phyloP scores from a whole-genome alignment of 768 basidiomycete genomes.

The Termitomyces titanicus region DNA sequence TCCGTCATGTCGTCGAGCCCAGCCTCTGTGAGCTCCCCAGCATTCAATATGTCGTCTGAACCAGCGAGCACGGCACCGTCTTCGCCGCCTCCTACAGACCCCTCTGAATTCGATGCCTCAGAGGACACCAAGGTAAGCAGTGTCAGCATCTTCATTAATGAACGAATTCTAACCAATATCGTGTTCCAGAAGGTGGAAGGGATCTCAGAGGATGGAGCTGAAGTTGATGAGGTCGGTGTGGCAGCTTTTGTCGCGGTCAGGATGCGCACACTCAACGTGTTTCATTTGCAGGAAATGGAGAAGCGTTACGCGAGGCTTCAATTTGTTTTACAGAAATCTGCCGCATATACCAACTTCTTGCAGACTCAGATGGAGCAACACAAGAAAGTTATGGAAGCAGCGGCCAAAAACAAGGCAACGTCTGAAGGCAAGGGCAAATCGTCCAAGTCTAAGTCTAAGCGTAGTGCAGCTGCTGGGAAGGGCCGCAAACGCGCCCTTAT shows the following conservation, averaged over 20 bases:
- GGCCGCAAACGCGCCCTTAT: conserved; percentile 20
- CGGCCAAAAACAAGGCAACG: conserved; percentile 6
- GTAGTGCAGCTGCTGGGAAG: neutral
- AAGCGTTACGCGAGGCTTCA: conserved; percentile 52
- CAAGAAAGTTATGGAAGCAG: conserved; percentile 26
- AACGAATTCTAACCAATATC: neutral
- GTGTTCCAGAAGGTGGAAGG: conserved; percentile 1
- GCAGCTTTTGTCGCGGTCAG: neutral
- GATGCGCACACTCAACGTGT: neutral
- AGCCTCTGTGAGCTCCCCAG: conserved; percentile 11
- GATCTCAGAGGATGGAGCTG: conserved; percentile 1
- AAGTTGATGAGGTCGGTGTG: conserved; percentile 11
- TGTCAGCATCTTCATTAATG: neutral
- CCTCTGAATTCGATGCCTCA: conserved; percentile 13
- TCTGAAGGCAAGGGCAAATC: conserved; percentile 1
- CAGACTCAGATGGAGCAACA: conserved; percentile 73
- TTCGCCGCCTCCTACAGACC: conserved; percentile 17
- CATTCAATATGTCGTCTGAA: conserved; percentile 17
- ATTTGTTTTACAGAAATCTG: conserved; percentile 71
- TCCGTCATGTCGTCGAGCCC: conserved; percentile 22
- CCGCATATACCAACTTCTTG: conserved; percentile 69
- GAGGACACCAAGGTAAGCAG: conserved; percentile 11
- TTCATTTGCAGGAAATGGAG: conserved; percentile 39
- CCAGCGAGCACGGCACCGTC: conserved; percentile 20
- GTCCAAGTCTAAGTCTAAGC: neutral